Base-by-base conservation (phyloP, 352 stramenopile genomes). In the Phytopythium helicoides region DNA sequence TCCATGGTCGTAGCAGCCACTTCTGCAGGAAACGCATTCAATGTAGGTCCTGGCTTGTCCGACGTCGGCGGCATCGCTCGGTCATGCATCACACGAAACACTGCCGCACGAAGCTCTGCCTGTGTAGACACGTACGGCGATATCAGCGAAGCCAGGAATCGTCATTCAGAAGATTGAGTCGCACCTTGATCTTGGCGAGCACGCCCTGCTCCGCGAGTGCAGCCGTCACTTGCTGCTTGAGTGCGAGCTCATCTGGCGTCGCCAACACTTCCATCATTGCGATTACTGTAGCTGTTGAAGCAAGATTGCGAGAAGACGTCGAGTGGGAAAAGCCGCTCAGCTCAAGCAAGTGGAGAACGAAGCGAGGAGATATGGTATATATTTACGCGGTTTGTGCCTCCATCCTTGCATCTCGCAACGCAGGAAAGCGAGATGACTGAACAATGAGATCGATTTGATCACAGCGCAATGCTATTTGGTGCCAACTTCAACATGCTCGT, bases 81-180 rank as follows among this genome's bases (percentile, higher is more conserved):
- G 21, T 84, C 68, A 34, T 91, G 78, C 58, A 94, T 78, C n/a
- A 74, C 69, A n/a, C 88, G 69, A 54, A 91, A 92, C 10, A 92
- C 79, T 1, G 81, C 82, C 2, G 77, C 81, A 0, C 82, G 74
- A 33, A 93, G 60, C 53, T 94, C 72, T 2, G 84, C 85, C 75
- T 86, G 19, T 1, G 15, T 25, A 36, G 44, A 26, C 42, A 37
- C 23, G 19, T 16, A 23, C 26, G 5, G 1, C 22, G 25, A n/a
- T 12, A 21, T 10, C 6, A 2, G 12, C 14, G 14, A 33, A 35
- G 21, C 6, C 18, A 35, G 4, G 3, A 34, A 35, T 25, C 25
- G 5, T 3, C 2, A 38, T 34, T 10, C 10, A 61, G 3, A 6
- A 18, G 18, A 22, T 45, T 7, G 26, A 36, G 19, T 12, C 47